phyloP scores from a whole-genome alignment of 768 basidiomycete species.

The Boletus bicolor region DNA sequence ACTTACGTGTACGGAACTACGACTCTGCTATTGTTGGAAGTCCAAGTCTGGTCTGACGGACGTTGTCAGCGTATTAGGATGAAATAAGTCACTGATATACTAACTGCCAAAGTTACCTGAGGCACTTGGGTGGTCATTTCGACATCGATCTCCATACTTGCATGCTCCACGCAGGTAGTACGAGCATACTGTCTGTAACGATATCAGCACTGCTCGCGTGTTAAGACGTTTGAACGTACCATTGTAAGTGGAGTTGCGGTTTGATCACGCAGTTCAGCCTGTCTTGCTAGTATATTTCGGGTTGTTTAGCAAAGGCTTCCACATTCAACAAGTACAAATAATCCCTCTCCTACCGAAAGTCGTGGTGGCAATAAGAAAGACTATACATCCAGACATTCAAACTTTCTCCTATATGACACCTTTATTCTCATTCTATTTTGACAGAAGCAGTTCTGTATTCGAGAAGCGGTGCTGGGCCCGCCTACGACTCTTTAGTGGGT shows the following conservation, averaged over 20 bases:
- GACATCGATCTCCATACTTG: slow-evolving; percentile 62
- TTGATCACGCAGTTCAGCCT: not conserved
- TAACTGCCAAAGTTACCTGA: slow-evolving; percentile 48
- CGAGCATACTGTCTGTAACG: slow-evolving; percentile 50
- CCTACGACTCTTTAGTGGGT: not conserved
- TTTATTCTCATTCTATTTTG: not conserved
- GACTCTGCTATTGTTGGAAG: slow-evolving; percentile 27
- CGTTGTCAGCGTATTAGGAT: slow-evolving; percentile 10
- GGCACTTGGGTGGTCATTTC: slow-evolving; percentile 58
- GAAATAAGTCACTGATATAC: slow-evolving; percentile 26
- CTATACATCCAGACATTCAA: not conserved
- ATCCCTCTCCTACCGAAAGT: not conserved
- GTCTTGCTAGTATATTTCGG: not conserved
- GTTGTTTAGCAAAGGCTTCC: slow-evolving; percentile 12
- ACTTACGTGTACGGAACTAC: slow-evolving; percentile 41
- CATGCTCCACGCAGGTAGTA: slow-evolving; percentile 64
- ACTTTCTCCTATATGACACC: not conserved
- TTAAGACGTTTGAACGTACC: slow-evolving; percentile 3
- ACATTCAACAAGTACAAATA: slow-evolving; percentile 20
- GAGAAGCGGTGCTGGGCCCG: not conserved
- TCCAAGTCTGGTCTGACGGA: slow-evolving; percentile 41
- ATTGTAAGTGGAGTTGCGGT: slow-evolving; percentile 5
- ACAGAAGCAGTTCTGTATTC: not conserved
- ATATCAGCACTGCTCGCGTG: not conserved
- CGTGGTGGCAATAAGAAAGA: not conserved